These are phyloP conservation scores for Hydnum rufescens DNA, from an alignment of 768 basidiomycete genomes.

Conservation along the genomic window DNA sequence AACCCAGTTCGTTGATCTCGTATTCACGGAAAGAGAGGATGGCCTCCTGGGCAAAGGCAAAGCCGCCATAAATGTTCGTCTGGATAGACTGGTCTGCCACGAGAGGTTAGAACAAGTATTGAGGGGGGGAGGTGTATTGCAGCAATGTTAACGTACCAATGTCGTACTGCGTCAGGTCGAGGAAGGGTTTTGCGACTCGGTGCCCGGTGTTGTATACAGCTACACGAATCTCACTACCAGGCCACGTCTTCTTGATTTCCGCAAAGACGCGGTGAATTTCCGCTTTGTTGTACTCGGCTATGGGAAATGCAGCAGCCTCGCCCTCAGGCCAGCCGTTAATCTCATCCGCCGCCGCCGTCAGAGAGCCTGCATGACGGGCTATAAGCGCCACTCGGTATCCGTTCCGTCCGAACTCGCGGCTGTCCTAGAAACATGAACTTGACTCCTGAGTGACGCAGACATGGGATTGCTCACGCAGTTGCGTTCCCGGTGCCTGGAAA, in stretches of 20 bases:
- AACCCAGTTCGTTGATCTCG: constrained; percentile 22
- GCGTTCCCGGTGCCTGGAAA: constrained; percentile 22
- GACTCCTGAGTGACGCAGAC: not conserved
- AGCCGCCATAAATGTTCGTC: constrained; percentile 35
- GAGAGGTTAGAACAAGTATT: not conserved
- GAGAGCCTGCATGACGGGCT: constrained; percentile 32
- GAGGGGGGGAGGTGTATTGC: not conserved
- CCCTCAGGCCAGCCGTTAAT: constrained; percentile 15
- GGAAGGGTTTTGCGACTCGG: constrained; percentile 44
- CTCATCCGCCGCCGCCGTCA: constrained; percentile 34
- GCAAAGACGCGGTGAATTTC: constrained; percentile 26
- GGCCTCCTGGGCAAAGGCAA: constrained; percentile 41
- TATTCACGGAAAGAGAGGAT: constrained; percentile 36
- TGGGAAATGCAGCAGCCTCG: constrained; percentile 31
- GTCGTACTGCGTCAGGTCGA: constrained; percentile 36
- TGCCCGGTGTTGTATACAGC: constrained; percentile 45
- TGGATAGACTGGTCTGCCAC: constrained; percentile 30
- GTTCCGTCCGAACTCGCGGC: constrained; percentile 20
- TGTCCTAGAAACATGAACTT: constrained; percentile 17
- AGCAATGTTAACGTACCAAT: not conserved
- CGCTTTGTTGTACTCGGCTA: constrained; percentile 22
- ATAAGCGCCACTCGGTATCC: constrained; percentile 52
- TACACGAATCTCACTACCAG: constrained; percentile 32
- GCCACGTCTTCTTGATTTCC: constrained; percentile 31
- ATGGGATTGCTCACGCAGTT: constrained; percentile 19